These are phyloP conservation scores for Trichoderma simmonsii DNA, from an alignment of 2,329 filamentous ascomycete genomes.

Conservation along the genomic window DNA sequence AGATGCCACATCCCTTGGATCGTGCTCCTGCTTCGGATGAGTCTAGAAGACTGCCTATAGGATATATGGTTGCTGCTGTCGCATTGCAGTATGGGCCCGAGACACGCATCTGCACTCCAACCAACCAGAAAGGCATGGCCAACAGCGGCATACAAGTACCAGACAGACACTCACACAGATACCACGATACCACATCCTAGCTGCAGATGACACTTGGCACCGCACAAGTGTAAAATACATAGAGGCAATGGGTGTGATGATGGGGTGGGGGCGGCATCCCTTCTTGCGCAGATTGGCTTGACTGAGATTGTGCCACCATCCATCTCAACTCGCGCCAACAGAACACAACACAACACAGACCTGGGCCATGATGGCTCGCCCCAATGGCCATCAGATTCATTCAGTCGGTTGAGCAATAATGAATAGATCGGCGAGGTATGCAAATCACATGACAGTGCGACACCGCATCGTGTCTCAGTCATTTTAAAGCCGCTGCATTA, in stretches of 20 bases:
- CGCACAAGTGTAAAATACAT: not conserved
- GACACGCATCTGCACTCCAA: not conserved
- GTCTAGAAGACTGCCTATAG: not conserved
- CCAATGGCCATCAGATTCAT: not conserved
- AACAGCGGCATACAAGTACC: not conserved
- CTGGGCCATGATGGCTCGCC: not conserved
- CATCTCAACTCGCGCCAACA: not conserved
- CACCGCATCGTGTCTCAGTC: constrained; percentile 7
- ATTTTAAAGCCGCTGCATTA: not conserved
- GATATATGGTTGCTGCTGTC: not conserved
- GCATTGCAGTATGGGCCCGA: not conserved
- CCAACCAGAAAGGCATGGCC: not conserved
- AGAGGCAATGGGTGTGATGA: not conserved
- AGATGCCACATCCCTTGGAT: not conserved
- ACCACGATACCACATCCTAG: not conserved
- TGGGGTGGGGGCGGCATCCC: not conserved
- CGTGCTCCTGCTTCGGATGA: not conserved
- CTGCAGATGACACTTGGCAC: not conserved
- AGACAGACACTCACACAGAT: not conserved
- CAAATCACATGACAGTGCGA: constrained; percentile 9
- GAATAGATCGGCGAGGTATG: not conserved
- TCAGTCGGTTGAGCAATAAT: not conserved
- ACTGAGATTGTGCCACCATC: constrained; percentile 3
- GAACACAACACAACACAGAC: not conserved
- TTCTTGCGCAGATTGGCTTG: not conserved